Percentiles rank a stretch among this genome's conserved stretches.
phyloP scores from a whole-genome alignment of 257 asterid species.

The Solanum medicagineum region DNA sequence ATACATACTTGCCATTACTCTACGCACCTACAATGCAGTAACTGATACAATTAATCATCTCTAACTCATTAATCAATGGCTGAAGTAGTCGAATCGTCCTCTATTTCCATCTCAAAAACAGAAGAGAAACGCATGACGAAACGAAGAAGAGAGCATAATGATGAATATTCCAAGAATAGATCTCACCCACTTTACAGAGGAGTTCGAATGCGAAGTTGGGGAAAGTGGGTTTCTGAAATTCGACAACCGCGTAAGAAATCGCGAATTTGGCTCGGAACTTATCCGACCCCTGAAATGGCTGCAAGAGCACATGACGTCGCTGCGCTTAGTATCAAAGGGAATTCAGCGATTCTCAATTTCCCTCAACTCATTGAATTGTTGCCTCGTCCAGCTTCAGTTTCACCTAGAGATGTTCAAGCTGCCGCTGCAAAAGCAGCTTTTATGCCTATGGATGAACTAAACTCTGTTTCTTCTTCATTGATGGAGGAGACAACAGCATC shows the following conservation, averaged over 20 bases:
- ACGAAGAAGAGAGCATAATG: not conserved
- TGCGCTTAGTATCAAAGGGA: not conserved
- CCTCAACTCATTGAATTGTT: not conserved
- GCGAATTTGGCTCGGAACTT: not conserved
- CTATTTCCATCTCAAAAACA: not conserved
- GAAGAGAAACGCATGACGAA: not conserved
- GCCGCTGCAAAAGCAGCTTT: conserved; percentile 1
- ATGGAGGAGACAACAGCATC: not conserved
- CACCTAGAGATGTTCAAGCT: not conserved
- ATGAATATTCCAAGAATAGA: not conserved
- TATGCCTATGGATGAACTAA: not conserved
- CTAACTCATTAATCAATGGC: not conserved
- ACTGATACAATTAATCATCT: not conserved
- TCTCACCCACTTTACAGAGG: not conserved
- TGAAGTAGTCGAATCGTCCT: not conserved
- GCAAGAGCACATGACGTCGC: conserved; percentile 2
- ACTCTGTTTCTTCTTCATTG: not conserved
- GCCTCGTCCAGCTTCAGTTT: not conserved
- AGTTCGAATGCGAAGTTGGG: conserved; percentile 5
- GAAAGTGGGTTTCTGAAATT: not conserved
- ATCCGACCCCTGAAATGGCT: conserved; percentile 2
- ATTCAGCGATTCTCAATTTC: not conserved
- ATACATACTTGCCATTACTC: not conserved
- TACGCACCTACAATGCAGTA: not conserved
- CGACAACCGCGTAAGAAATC: conserved; percentile 1